Evolutionary conservation across 768 basidiomycete genomes (phyloP).

Genomic region (Amanita pseudoporphyria): DNA sequence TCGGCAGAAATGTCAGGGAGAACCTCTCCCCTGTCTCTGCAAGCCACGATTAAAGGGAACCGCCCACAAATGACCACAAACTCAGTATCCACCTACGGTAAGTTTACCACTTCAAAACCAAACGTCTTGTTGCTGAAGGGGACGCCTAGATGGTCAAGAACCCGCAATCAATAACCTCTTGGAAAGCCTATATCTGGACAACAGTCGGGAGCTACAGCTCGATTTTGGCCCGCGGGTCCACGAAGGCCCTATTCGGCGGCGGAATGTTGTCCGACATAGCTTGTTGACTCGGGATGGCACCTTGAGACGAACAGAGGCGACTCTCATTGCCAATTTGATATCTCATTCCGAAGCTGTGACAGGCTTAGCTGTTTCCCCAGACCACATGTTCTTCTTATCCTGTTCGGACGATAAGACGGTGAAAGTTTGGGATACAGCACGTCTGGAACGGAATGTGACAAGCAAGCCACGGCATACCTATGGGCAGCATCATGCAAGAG

Average conservation of each 20-base stretch:
- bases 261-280: conserved; percentile 61
- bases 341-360: conserved; percentile 79
- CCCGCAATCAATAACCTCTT: conserved; percentile 82
- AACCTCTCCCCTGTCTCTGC: conserved; percentile 64
- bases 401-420: conserved; percentile 91
- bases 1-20: conserved; percentile 69
- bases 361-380: conserved; percentile 79
- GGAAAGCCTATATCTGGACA: conserved; percentile 85
- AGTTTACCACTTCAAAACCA: conserved; percentile 12
- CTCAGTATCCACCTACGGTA: conserved; percentile 69
- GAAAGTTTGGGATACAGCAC: conserved; percentile 86
- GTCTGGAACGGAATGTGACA: conserved; percentile 91
- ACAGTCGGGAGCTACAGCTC: conserved; percentile 71
- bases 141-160: conserved; percentile 73
- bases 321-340: conserved; percentile 73
- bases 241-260: conserved; percentile 70
- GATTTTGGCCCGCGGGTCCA: conserved; percentile 90
- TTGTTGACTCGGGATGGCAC: conserved; percentile 58
- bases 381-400: conserved; percentile 91
- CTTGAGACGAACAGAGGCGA: conserved; percentile 58
- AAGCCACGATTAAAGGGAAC: conserved; percentile 41
- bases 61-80: conserved; percentile 40
- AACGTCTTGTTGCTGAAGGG: conserved; percentile 2
- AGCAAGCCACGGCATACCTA: conserved; percentile 72
- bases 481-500: conserved; percentile 47